Percentiles rank a stretch among this genome's conserved stretches.
phyloP scores from a whole-genome alignment of 192 early-diverging fungal genomes.

The Gonapodya prolifera region DNA sequence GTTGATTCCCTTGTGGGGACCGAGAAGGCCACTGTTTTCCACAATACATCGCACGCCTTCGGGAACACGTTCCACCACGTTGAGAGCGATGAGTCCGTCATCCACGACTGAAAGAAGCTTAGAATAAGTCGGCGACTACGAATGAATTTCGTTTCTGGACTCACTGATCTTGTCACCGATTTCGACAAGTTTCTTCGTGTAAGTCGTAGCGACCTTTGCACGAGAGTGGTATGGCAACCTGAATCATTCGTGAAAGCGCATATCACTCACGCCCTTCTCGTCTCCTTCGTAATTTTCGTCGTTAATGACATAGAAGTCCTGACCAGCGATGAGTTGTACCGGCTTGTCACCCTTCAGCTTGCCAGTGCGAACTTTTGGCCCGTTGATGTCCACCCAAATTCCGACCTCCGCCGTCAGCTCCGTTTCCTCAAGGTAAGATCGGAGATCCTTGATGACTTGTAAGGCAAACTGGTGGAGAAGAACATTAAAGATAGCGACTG shows the following conservation, averaged over 20 bases:
- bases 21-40: not conserved
- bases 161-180: constrained; percentile 35
- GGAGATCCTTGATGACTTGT: constrained; percentile 30
- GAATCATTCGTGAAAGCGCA: not conserved
- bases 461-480: constrained; percentile 16
- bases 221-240: not conserved
- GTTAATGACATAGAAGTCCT: constrained; percentile 45
- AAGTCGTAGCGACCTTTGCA: constrained; percentile 25
- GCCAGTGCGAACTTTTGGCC: constrained; percentile 44
- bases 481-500: not conserved
- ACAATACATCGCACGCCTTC: not conserved
- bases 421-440: constrained; percentile 20
- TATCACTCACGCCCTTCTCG: constrained; percentile 12
- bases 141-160: not conserved
- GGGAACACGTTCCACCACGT: not conserved
- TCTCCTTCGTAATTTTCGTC: constrained; percentile 32
- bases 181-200: constrained; percentile 39
- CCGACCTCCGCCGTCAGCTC: constrained; percentile 28
- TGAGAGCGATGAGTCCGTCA: constrained; percentile 1
- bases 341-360: constrained; percentile 25
- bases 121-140: no score
- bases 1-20: constrained; percentile 30
- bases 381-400: constrained; percentile 46
- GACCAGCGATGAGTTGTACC: constrained; percentile 27
- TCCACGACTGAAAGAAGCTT: not conserved